Evolutionary conservation across 495 filamentous ascomycete species (phyloP).

Genomic region (Acidomyces sp.): DNA sequence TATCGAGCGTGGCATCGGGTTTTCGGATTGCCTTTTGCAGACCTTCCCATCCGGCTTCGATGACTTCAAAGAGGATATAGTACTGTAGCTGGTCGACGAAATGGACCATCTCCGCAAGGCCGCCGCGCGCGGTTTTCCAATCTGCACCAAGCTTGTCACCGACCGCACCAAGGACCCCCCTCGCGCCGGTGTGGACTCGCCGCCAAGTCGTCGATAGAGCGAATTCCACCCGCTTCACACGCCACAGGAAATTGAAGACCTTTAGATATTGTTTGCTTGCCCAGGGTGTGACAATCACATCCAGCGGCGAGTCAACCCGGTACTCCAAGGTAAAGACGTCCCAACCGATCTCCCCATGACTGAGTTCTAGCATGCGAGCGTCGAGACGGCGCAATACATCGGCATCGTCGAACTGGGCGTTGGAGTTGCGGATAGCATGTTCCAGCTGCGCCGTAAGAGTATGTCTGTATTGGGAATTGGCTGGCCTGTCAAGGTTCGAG

Average conservation of each 20-base stretch:
- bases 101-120: constrained; percentile 93
- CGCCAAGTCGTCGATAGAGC: constrained; percentile 82
- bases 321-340: constrained; percentile 99
- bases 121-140: constrained; percentile 82
- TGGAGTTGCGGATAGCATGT: constrained; percentile 92
- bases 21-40: constrained; percentile 67
- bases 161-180: constrained; percentile 78
- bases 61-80: constrained; percentile 98
- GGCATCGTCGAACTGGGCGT: constrained; percentile 88
- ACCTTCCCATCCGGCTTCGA: constrained; percentile 84
- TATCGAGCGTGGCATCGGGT: constrained; percentile 80
- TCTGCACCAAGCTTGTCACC: constrained; percentile 61
- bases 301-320: constrained; percentile 92
- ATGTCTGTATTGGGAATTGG: constrained; percentile 85
- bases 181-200: constrained; percentile 87
- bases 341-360: constrained; percentile 96
- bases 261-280: constrained; percentile 93
- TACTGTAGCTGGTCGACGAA: constrained; percentile 95
- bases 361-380: constrained; percentile 88
- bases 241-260: constrained; percentile 99
- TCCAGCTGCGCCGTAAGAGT: constrained; percentile 93
- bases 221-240: constrained; percentile 95
- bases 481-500: constrained; percentile 85
- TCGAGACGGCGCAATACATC: constrained; percentile 88
- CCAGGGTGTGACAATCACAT: constrained; percentile 93